Evolutionary conservation across 495 filamentous ascomycete genomes (phyloP), one percentile per base, ranked within the genome.

Genomic region (Daldinia caldariorum): DNA sequence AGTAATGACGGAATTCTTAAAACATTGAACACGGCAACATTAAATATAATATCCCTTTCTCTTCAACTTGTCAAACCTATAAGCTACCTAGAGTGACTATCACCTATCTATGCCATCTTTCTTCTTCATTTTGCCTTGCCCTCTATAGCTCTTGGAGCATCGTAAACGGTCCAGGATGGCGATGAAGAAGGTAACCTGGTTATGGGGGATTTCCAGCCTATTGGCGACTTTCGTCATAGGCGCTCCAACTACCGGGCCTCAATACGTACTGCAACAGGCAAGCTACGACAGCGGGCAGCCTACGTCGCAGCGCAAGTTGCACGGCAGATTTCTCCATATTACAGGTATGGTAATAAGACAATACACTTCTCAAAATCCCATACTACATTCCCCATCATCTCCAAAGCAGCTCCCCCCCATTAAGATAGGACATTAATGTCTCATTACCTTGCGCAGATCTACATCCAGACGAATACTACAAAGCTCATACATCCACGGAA

Each of bases 301-400:
- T 45, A 53, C 70, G 38, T 69, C 77, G 35, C 80, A 77, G 71
- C 81, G 81, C 69, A 83, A 82, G 70, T 80, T 94, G 76, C 86
- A 89, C 66, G 95, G 95, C 71, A 87, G 89, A 72, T 99, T 99
- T 80, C 83, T 99, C 68, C 95, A 99, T 79, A 92, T 99, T 57
- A 97, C 95, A 78, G 94, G 95, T 97, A 83, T 3, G 26, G 26
- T 3, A 26, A 26, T 26, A 26, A 26, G 26, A 26, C 47, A 53
- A 37, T 66, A 12, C 16, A 26, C 31, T 59, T 58, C 41, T 8
- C 2, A 9, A 39, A 51, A 43, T 32, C 55, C 63, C 63, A 60
- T 51, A 83, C 66, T 32, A 49, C 64, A 56, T 6, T 61, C 61
- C 50, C 60, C 61, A n/a, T 47, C 70, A 49, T 37, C 45, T 54